These are phyloP conservation scores for Curvularia lunata DNA, from an alignment of 2,329 filamentous ascomycete species.

Conservation along the genomic window DNA sequence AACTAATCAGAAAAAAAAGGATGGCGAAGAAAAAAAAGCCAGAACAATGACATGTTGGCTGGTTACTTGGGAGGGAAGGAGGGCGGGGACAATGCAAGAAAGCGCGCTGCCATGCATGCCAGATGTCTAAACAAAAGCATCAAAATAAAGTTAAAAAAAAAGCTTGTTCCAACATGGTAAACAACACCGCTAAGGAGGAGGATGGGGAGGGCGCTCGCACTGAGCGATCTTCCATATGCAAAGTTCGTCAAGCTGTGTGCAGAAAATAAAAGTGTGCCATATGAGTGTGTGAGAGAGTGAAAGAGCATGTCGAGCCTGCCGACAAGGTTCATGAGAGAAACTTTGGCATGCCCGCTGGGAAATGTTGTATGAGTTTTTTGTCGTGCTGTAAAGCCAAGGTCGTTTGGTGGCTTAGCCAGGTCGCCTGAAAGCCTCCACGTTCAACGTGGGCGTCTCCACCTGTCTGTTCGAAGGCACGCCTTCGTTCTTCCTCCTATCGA, in stretches of 20 bases:
- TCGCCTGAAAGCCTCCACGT: slow-evolving; percentile 67
- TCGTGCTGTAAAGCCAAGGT: background rate
- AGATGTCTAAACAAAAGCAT: slow-evolving; percentile 5
- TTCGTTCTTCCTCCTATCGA: slow-evolving; percentile 76
- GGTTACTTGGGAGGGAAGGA: too few species aligned
- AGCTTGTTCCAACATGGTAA: slow-evolving; percentile 2
- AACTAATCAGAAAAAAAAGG: background rate
- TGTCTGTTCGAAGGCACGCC: slow-evolving; percentile 70
- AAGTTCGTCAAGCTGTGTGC: slow-evolving; percentile 23
- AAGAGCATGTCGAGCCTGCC: slow-evolving; percentile 31
- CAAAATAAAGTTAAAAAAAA: background rate
- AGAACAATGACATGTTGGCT: background rate
- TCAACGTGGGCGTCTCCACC: slow-evolving; percentile 72
- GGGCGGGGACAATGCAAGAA: slow-evolving; percentile 25
- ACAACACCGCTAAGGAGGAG: slow-evolving; percentile 17
- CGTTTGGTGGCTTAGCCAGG: slow-evolving; percentile 37
- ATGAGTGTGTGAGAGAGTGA: background rate
- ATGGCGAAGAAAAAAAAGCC: background rate
- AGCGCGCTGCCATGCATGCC: slow-evolving; percentile 38
- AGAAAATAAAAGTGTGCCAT: slow-evolving; percentile 2
- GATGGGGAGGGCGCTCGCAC: slow-evolving; percentile 1
- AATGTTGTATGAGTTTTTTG: slow-evolving; percentile 3
- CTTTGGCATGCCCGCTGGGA: slow-evolving; percentile 4
- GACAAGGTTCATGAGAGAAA: slow-evolving; percentile 14
- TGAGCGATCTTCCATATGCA: slow-evolving; percentile 19